A percentile compares a stretch with the other conserved stretches of the same genome.
These are phyloP conservation scores for Gracilariopsis chorda DNA, from an alignment of 23 red algal species.

Conservation along the genomic window DNA sequence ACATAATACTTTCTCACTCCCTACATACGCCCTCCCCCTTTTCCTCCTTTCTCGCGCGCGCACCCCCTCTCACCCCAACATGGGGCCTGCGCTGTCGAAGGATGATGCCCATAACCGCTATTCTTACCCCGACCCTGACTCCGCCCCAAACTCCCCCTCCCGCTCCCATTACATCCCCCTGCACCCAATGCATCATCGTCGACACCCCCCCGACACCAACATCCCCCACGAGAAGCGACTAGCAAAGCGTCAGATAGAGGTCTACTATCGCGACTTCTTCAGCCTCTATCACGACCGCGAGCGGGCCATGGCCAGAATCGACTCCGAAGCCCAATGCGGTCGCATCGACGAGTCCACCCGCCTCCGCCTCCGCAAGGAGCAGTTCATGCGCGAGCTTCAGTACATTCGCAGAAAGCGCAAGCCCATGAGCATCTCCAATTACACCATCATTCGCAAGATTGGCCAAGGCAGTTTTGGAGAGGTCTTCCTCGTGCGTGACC, in stretches of 20 bases:
- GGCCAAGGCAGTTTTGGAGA: conserved; percentile 93
- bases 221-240: conserved; percentile 61
- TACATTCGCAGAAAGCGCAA: conserved; percentile 67
- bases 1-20: background rate
- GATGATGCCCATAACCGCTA: background rate
- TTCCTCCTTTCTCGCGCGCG: background rate
- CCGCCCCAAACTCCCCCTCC: background rate
- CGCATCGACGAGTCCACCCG: conserved; percentile 54
- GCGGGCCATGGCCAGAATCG: conserved; percentile 56
- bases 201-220: background rate
- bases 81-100: conserved; percentile 15
- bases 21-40: too few relatives aligned
- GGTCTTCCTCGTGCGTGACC: conserved; percentile 85
- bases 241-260: conserved; percentile 84
- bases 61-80: background rate
- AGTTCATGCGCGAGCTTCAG: conserved; percentile 62
- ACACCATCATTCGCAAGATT: conserved; percentile 76
- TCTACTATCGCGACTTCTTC: conserved; percentile 82
- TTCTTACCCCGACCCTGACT: background rate
- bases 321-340: conserved; percentile 29
- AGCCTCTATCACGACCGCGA: conserved; percentile 50
- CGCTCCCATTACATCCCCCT: background rate
- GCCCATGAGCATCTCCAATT: conserved; percentile 72
- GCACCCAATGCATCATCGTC: background rate
- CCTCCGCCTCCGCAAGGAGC: conserved; percentile 58